A percentile compares a stretch with the other conserved stretches of the same genome.
Conservation (phyloP, 768 basidiomycete species). For the Pholiota microspora region DNA sequence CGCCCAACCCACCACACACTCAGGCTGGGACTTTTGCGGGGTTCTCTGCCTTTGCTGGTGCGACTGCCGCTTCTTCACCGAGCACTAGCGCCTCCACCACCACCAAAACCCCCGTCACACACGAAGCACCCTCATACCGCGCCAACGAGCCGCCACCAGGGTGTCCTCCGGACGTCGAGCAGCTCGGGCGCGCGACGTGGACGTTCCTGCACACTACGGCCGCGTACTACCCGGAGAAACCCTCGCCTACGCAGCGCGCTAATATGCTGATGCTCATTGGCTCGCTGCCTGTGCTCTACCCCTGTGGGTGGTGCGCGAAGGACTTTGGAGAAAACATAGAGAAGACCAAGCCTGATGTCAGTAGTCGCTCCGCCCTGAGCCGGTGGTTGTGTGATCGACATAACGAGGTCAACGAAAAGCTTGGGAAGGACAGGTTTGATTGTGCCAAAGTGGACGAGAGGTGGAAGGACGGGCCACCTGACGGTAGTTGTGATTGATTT, state of each 20-base stretch:
- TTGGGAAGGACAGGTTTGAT: conserved; percentile 84
- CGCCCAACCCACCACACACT: conserved; percentile 13
- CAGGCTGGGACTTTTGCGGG: conserved; percentile 27
- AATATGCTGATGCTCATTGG: conserved; percentile 83
- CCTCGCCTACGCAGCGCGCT: conserved; percentile 70
- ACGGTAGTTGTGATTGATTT: conserved; percentile 86
- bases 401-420: conserved; percentile 85
- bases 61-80: conserved; percentile 6
- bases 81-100: too few relatives aligned
- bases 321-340: conserved; percentile 77
- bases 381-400: conserved; percentile 91
- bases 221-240: conserved; percentile 89
- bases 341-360: conserved; percentile 74
- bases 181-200: conserved; percentile 92
- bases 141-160: conserved; percentile 47
- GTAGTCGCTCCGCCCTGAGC: conserved; percentile 63
- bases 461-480: conserved; percentile 88
- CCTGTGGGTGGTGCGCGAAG: conserved; percentile 81
- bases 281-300: conserved; percentile 81
- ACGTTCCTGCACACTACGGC: conserved; percentile 95
- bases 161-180: conserved; percentile 90
- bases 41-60: conserved; percentile 14
- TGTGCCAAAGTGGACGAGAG: conserved; percentile 81
- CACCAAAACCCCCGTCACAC: conserved; percentile 17
- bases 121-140: conserved; percentile 17